A percentile compares a stretch with the other conserved stretches of the same genome.
These are phyloP conservation scores for Daldinia concentrica DNA, from an alignment of 495 filamentous ascomycete species.

Conservation along the genomic window DNA sequence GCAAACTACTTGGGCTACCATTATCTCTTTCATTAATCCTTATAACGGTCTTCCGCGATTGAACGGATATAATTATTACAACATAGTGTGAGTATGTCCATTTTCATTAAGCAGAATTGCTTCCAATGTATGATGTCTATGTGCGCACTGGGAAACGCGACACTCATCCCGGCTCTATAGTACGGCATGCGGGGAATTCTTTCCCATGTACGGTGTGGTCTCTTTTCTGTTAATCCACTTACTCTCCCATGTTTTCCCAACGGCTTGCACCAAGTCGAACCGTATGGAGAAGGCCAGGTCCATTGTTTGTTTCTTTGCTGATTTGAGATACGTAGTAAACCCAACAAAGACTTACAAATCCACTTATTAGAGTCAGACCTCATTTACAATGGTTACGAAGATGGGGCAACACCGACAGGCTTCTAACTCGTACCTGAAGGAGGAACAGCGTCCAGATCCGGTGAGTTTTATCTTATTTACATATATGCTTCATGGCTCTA, in stretches of 20 bases:
- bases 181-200: conserved; percentile 39
- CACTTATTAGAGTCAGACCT: not conserved
- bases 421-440: conserved; percentile 44
- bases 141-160: conserved; percentile 17
- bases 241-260: conserved; percentile 22
- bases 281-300: conserved; percentile 22
- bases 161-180: conserved; percentile 27
- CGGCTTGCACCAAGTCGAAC: conserved; percentile 24
- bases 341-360: conserved; percentile 19
- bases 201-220: conserved; percentile 13
- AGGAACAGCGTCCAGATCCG: conserved; percentile 42
- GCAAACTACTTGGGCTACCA: not conserved
- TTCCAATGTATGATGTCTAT: conserved; percentile 8
- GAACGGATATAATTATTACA: not conserved
- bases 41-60: not conserved
- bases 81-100: conserved; percentile 27
- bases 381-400: conserved; percentile 44
- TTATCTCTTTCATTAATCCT: conserved; percentile 1
- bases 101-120: conserved; percentile 4
- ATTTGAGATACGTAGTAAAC: conserved; percentile 27
- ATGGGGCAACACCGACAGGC: conserved; percentile 48
- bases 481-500: conserved; percentile 8
- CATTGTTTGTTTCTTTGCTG: conserved; percentile 33
- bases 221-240: conserved; percentile 29
- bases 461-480: conserved; percentile 40